Conservation (phyloP, 805 yeast genomes). For the Starmerella stellata region DNA sequence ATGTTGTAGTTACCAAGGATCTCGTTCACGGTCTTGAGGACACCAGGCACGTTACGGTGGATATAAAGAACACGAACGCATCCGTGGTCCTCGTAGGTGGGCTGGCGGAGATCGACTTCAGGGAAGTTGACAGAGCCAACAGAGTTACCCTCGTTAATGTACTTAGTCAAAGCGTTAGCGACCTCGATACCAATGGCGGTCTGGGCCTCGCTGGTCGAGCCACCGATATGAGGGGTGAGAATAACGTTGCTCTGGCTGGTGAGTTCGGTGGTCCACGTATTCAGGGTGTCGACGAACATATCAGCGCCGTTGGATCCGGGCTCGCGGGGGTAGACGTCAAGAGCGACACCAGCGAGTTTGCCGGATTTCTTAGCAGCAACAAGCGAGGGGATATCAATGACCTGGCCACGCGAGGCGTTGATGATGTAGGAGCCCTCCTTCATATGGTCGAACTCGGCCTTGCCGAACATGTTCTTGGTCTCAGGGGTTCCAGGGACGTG, state of each 20-base stretch:
- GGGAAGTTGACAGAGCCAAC: slow-evolving; percentile 97
- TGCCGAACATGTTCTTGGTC: slow-evolving; percentile 73
- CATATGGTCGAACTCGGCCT: slow-evolving; percentile 89
- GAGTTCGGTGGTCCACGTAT: slow-evolving; percentile 70
- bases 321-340: slow-evolving; percentile 92
- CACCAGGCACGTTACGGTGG: slow-evolving; percentile 98
- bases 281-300: slow-evolving; percentile 52
- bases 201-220: slow-evolving; percentile 98
- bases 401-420: slow-evolving; percentile 96
- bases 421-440: slow-evolving; percentile 86
- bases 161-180: slow-evolving; percentile 64
- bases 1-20: slow-evolving; percentile 86
- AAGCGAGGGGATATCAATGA: slow-evolving; percentile 87
- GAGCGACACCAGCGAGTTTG: slow-evolving; percentile 89
- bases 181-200: slow-evolving; percentile 95
- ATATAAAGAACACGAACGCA: slow-evolving; percentile 82
- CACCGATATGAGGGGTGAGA: slow-evolving; percentile 95
- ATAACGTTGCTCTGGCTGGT: slow-evolving; percentile 70
- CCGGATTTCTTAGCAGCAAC: slow-evolving; percentile 82
- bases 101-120: slow-evolving; percentile 81
- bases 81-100: slow-evolving; percentile 67
- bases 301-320: slow-evolving; percentile 92
- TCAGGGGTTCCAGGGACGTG: slow-evolving; percentile 93
- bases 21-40: slow-evolving; percentile 89
- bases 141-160: slow-evolving; percentile 90